Base-by-base conservation (phyloP, 208 protist species). In the Trypanosoma mega region DNA sequence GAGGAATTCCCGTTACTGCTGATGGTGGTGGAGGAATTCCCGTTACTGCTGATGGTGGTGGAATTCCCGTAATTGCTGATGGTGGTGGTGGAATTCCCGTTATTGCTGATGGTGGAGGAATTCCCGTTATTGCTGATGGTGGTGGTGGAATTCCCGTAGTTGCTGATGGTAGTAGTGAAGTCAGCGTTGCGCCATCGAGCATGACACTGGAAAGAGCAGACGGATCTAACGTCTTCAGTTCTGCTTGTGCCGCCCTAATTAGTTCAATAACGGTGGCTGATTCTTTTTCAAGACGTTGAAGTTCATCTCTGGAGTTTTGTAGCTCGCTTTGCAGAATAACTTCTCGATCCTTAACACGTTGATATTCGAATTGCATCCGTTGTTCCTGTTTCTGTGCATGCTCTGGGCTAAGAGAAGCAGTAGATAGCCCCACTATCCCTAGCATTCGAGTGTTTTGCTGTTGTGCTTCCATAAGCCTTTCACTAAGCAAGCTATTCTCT, bases 201-300 rank as follows among this genome's bases (percentile, higher is more conserved):
- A 45, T 18, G 6, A 24, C 14, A 14, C 7, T 16, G 56, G 53
- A 5, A 43, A 73, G 67, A 29, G 70, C 62, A 3, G 74, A 63
- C 1, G 65, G 68, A 48, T 64, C 26, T 6, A 87, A 65, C 23
- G 45, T 37, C 23, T 87, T 78, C 23, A 92, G 41, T 47, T 92
- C 79, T 18, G 55, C 58, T 34, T 77, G 75, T n/a, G 79, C 55
- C 31, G 39, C 58, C 43, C 81, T 66, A 34, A 92, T 44, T 37
- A 90, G 51, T 18, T 64, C 68, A 34, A 80, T 27, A n/a, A 74
- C 64, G 11, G 67, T 58, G 6, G 55, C 64, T 34, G 86, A 72
- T 55, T 92, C 85, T 7, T 72, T 69, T 34, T 92, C 80, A 20
- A 85, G 21, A 59, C 73, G 57, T 3, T 61, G 53, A 0, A 85